Evolutionary conservation across 164 flowering plant species (phyloP).

Genomic region (Protea cynaroides): DNA sequence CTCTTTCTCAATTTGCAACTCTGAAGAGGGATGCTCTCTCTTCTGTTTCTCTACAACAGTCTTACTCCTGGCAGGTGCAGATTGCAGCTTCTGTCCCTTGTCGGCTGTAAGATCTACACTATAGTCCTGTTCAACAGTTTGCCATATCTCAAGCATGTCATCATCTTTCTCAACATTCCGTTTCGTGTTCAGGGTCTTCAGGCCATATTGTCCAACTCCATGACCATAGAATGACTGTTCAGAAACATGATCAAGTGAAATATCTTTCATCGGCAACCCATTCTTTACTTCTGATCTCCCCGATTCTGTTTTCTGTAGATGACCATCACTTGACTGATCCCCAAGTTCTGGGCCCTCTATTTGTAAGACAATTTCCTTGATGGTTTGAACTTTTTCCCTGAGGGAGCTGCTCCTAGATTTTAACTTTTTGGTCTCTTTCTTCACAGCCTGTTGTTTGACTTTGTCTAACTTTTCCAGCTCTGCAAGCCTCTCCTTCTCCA

Average conservation of each 20-base stretch:
- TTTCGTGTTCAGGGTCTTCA: slow-evolving; percentile 27
- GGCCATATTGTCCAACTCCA: slow-evolving; percentile 12
- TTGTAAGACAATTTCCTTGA: slow-evolving; percentile 9
- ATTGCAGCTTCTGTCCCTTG: slow-evolving; percentile 14
- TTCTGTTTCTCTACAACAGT: slow-evolving; percentile 20
- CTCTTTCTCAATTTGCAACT: slow-evolving; percentile 48
- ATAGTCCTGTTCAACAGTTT: slow-evolving; percentile 39
- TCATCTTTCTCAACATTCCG: slow-evolving; percentile 33
- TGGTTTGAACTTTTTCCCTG: slow-evolving; percentile 12
- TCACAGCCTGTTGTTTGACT: slow-evolving; percentile 24
- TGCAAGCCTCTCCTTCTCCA: slow-evolving; percentile 30
- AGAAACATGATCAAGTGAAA: slow-evolving; percentile 71
- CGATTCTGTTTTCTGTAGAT: slow-evolving; percentile 20
- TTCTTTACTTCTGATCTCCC: slow-evolving; percentile 24
- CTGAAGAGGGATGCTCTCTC: slow-evolving; percentile 28
- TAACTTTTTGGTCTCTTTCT: slow-evolving; percentile 30
- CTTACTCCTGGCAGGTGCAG: slow-evolving; percentile 13
- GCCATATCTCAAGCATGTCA: slow-evolving; percentile 71
- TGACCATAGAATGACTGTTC: slow-evolving; percentile 27
- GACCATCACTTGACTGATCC: slow-evolving; percentile 16
- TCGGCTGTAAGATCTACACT: slow-evolving; percentile 9
- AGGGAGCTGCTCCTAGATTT: slow-evolving; percentile 17
- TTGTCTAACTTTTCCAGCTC: slow-evolving; percentile 21
- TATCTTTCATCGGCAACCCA: slow-evolving; percentile 61
- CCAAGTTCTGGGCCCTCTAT: slow-evolving; percentile 4